Evolutionary conservation across 441 rosid species (phyloP).

Genomic region (Pelargonium citronellum): DNA sequence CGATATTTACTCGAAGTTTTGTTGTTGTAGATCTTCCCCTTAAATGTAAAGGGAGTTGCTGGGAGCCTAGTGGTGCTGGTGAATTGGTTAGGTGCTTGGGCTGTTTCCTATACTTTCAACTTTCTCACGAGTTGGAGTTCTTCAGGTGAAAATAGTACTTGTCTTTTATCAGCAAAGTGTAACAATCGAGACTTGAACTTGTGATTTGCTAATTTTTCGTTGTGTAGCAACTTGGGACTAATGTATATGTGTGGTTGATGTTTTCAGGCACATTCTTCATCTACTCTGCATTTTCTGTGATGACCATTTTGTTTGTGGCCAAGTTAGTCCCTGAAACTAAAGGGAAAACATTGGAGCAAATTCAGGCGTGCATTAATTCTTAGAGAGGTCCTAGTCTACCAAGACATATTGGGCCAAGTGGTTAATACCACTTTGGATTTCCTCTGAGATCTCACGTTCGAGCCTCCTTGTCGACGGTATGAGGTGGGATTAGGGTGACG

Average conservation of each 20-base stretch:
- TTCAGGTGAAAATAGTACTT: slow-evolving; percentile 35
- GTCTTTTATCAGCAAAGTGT: background rate
- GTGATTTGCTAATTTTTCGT: background rate
- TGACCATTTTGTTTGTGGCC: slow-evolving; percentile 61
- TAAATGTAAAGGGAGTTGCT: slow-evolving; percentile 69
- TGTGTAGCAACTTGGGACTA: background rate
- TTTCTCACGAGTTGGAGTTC: slow-evolving; percentile 77
- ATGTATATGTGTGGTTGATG: background rate
- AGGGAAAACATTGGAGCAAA: slow-evolving; percentile 85
- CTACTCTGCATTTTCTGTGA: slow-evolving; percentile 54
- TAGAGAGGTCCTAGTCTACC: slow-evolving; percentile 23
- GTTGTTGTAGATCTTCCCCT: slow-evolving; percentile 63
- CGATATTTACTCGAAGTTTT: background rate
- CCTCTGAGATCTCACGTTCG: too few species aligned
- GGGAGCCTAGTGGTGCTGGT: slow-evolving; percentile 89
- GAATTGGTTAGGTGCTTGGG: slow-evolving; percentile 92
- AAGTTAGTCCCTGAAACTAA: slow-evolving; percentile 82
- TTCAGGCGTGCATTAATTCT: slow-evolving; percentile 60
- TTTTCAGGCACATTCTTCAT: slow-evolving; percentile 69
- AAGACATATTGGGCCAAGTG: too few species aligned
- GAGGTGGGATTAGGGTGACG: too few species aligned
- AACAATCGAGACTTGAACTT: background rate
- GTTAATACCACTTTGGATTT: too few species aligned
- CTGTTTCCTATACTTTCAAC: slow-evolving; percentile 76
- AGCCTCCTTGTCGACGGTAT: too few species aligned